Conservation (phyloP, 768 basidiomycete species). For the Rhodosporidiobolus sp. region DNA sequence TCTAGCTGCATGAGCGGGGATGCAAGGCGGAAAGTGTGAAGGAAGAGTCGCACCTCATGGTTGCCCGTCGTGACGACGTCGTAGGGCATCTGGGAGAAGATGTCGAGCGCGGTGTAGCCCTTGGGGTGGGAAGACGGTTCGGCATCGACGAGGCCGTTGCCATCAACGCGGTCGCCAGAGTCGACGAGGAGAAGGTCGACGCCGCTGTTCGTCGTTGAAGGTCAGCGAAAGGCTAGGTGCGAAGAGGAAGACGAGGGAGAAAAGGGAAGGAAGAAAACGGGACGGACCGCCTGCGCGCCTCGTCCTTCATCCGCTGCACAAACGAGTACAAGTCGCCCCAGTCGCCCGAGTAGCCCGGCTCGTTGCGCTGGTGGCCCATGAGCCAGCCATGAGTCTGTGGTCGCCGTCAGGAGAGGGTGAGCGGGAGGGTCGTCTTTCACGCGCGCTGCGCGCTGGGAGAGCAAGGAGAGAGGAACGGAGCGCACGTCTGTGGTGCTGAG, state of each 20-base stretch:
- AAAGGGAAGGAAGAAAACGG: not conserved
- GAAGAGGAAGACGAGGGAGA: not conserved
- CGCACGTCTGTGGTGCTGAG: constrained; percentile 78
- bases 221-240: not conserved
- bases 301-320: constrained; percentile 71
- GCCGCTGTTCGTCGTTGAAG: too few species aligned
- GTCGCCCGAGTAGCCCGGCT: constrained; percentile 65
- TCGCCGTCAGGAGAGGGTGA: too few species aligned
- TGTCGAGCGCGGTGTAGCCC: constrained; percentile 63
- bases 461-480: not conserved
- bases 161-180: constrained; percentile 52
- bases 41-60: constrained; percentile 57
- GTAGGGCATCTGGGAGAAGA: constrained; percentile 69
- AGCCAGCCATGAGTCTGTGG: constrained; percentile 57
- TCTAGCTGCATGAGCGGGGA: constrained; percentile 55
- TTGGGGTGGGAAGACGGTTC: constrained; percentile 56
- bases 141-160: constrained; percentile 74
- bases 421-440: too few species aligned
- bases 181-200: constrained; percentile 81
- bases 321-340: constrained; percentile 75
- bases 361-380: constrained; percentile 75
- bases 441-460: too few species aligned
- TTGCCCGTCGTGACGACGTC: constrained; percentile 83
- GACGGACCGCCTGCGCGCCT: constrained; percentile 57
- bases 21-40: constrained; percentile 48